A percentile compares a stretch with the other conserved stretches of the same genome.
Evolutionary conservation across 345 rosid species (phyloP).

Genomic region (Bruguiera gymnorhiza): DNA sequence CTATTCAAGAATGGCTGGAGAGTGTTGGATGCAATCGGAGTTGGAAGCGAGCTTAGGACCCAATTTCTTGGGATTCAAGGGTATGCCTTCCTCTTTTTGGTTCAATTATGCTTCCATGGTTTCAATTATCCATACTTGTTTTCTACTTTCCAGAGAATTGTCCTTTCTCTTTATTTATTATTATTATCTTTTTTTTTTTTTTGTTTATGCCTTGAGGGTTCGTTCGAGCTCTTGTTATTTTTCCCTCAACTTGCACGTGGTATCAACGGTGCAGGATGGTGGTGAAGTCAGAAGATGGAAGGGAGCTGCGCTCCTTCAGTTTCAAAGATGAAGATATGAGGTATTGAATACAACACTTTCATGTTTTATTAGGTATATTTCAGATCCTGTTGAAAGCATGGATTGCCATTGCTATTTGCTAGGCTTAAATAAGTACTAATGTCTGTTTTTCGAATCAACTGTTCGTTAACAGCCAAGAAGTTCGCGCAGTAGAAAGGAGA

Average conservation of each 20-base stretch:
- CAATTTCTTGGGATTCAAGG: slow-evolving; percentile 87
- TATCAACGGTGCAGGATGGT: slow-evolving; percentile 92
- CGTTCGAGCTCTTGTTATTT: slow-evolving; percentile 1
- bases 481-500: slow-evolving; percentile 85
- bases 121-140: no score
- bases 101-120: not conserved
- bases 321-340: slow-evolving; percentile 89
- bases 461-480: slow-evolving; percentile 66
- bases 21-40: slow-evolving; percentile 79
- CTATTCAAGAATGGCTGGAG: slow-evolving; percentile 97
- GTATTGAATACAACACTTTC: slow-evolving; percentile 23
- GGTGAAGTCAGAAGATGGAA: slow-evolving; percentile 77
- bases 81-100: slow-evolving; percentile 23
- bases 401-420: not conserved
- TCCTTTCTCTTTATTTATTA: not conserved
- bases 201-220: no score
- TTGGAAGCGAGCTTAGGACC: slow-evolving; percentile 65
- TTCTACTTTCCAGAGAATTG: not conserved
- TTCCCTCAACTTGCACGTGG: slow-evolving; percentile 45
- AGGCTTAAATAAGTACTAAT: not conserved
- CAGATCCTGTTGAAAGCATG: not conserved
- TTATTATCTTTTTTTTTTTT: not conserved
- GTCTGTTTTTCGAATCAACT: not conserved
- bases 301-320: slow-evolving; percentile 70
- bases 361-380: not conserved